A percentile compares a stretch with the other conserved stretches of the same genome.
These are phyloP conservation scores for Zygosaccharomyces gambellarensis DNA, from an alignment of 805 yeast species.

Conservation along the genomic window DNA sequence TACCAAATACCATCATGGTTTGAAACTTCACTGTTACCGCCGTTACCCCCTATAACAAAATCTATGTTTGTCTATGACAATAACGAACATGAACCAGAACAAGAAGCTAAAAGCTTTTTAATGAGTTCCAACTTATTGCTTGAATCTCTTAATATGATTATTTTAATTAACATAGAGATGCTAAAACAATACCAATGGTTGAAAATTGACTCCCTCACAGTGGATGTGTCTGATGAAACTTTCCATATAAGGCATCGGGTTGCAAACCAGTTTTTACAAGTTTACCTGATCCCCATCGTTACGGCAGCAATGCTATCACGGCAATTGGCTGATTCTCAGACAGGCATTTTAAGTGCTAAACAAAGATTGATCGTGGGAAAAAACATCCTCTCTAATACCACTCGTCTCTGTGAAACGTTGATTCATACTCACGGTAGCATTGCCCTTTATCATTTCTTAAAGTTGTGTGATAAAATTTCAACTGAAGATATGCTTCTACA, in stretches of 20 bases:
- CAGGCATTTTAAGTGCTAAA: slow-evolving; percentile 12
- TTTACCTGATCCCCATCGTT: slow-evolving; percentile 22
- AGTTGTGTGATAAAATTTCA: slow-evolving; percentile 34
- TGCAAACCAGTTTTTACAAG: slow-evolving; percentile 19
- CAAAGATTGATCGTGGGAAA: slow-evolving; percentile 18
- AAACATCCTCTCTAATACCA: slow-evolving; percentile 22
- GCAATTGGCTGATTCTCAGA: slow-evolving; percentile 14
- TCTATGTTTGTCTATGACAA: slow-evolving; percentile 27
- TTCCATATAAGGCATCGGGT: slow-evolving; percentile 20
- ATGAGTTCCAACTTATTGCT: slow-evolving; percentile 12
- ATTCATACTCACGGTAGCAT: slow-evolving; percentile 36
- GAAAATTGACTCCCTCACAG: slow-evolving; percentile 13
- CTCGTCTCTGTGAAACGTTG: slow-evolving; percentile 33
- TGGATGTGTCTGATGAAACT: slow-evolving; percentile 1
- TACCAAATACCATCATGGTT: slow-evolving; percentile 26
- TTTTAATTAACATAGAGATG: slow-evolving; percentile 15
- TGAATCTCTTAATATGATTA: slow-evolving; percentile 16
- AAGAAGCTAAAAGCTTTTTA: slow-evolving; percentile 8
- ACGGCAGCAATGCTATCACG: slow-evolving; percentile 19
- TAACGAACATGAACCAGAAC: slow-evolving; percentile 3
- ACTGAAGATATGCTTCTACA: slow-evolving; percentile 36
- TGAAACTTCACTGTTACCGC: slow-evolving; percentile 20
- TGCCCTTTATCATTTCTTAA: slow-evolving; percentile 35
- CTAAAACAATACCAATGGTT: slow-evolving; percentile 16
- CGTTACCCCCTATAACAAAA: slow-evolving; percentile 32